phyloP scores from a whole-genome alignment of 139 green algal species.

The Coelastrella sp. region DNA sequence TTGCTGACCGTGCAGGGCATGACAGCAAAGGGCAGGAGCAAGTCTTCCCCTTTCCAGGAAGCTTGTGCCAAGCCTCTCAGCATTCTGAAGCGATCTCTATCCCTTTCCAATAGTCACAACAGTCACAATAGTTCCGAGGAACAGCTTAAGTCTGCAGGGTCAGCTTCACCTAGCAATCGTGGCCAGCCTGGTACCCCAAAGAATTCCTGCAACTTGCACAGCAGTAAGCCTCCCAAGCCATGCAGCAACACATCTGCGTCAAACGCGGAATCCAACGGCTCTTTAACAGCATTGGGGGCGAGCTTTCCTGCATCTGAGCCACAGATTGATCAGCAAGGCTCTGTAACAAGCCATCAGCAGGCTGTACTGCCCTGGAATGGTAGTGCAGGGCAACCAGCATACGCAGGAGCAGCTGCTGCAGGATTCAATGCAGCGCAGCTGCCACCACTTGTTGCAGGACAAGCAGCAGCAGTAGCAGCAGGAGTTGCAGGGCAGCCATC shows the following conservation, averaged over 20 bases:
- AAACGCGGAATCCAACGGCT: too few species aligned
- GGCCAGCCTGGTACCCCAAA: background rate
- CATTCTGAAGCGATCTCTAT: conserved; percentile 6
- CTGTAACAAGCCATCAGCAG: background rate
- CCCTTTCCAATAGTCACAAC: conserved; percentile 14
- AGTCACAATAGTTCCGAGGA: background rate
- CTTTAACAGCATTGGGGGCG: too few species aligned
- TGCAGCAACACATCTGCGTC: too few species aligned
- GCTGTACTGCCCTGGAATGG: background rate
- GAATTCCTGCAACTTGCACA: background rate
- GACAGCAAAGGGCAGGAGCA: background rate
- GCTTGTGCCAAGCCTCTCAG: conserved; percentile 13
- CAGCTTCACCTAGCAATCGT: background rate
- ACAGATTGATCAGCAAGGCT: too few species aligned
- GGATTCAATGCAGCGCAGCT: background rate
- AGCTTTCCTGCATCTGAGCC: too few species aligned
- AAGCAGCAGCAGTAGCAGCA: background rate
- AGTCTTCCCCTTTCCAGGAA: background rate
- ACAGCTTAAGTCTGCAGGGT: background rate
- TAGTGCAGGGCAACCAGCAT: background rate
- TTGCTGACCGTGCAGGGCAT: background rate
- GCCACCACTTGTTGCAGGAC: background rate
- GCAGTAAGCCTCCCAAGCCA: background rate
- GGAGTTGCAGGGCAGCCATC: background rate
- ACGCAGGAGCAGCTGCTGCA: conserved; percentile 15